These are phyloP conservation scores for Thelephora ganbajun DNA, from an alignment of 768 basidiomycete genomes.

Conservation along the genomic window DNA sequence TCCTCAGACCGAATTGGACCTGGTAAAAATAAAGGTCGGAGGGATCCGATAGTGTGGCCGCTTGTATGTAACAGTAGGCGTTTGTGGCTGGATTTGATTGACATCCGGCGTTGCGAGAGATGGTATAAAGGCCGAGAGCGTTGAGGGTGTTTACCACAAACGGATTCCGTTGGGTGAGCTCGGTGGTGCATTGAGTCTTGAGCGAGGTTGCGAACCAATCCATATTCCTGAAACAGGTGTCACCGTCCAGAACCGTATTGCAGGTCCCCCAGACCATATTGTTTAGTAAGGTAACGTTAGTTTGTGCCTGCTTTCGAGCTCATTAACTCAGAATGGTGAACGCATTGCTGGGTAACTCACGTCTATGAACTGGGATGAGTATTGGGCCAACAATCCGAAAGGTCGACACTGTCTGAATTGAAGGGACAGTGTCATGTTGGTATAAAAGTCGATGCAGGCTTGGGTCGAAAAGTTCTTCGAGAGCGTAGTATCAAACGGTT, in stretches of 20 bases:
- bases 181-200: constrained; percentile 35
- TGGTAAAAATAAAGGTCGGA: constrained; percentile 63
- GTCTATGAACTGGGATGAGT: constrained; percentile 37
- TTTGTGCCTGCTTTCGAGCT: constrained; percentile 39
- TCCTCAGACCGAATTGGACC: constrained; percentile 41
- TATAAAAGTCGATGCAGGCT: constrained; percentile 57
- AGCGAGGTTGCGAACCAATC: constrained; percentile 40
- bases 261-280: constrained; percentile 69
- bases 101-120: constrained; percentile 54
- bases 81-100: constrained; percentile 39
- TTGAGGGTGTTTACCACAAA: constrained; percentile 40
- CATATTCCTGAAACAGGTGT: constrained; percentile 57
- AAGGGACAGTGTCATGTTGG: constrained; percentile 50
- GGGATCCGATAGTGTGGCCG: constrained; percentile 34
- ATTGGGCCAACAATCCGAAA: constrained; percentile 49
- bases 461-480: constrained; percentile 51
- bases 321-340: background rate
- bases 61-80: constrained; percentile 63
- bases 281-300: constrained; percentile 49
- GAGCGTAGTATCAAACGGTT: constrained; percentile 53
- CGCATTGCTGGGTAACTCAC: constrained; percentile 22
- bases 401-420: constrained; percentile 66
- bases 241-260: constrained; percentile 35
- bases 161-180: constrained; percentile 37
- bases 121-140: constrained; percentile 43